Conservation (phyloP, 441 rosid genomes). For the Daphne laureola region DNA sequence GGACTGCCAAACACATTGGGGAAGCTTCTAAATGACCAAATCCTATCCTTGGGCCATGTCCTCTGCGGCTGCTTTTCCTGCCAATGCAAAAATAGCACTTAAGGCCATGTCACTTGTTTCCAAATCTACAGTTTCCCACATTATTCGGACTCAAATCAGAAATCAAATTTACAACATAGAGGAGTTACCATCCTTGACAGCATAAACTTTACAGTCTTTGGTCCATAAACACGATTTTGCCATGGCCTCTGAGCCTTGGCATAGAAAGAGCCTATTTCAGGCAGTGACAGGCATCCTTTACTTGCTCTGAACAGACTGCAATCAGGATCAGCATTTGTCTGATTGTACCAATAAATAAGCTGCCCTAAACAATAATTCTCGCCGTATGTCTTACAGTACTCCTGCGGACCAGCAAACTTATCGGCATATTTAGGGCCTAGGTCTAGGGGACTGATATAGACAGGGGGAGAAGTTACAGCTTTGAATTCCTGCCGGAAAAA, state of each 20-base stretch:
- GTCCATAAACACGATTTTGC: constrained; percentile 79
- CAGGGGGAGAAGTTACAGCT: constrained; percentile 81
- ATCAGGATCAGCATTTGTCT: constrained; percentile 83
- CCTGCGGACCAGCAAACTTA: constrained; percentile 57
- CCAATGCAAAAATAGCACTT: background rate
- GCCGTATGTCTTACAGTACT: constrained; percentile 81
- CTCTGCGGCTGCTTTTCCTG: constrained; percentile 87
- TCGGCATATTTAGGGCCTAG: constrained; percentile 79
- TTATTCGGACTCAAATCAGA: no score
- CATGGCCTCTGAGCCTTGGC: constrained; percentile 83
- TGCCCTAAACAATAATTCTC: constrained; percentile 97
- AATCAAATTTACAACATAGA: no score
- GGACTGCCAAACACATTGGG: constrained; percentile 81
- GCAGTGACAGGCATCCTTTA: constrained; percentile 89
- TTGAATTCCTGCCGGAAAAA: constrained; percentile 55
- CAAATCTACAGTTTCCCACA: background rate
- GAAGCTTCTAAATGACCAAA: constrained; percentile 68
- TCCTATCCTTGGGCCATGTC: constrained; percentile 93
- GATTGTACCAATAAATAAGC: constrained; percentile 91
- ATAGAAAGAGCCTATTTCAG: constrained; percentile 82
- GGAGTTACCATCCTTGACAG: constrained; percentile 77
- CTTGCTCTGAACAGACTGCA: constrained; percentile 58
- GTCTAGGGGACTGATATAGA: constrained; percentile 91
- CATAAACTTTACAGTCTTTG: constrained; percentile 65
- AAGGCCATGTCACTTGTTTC: no score